phyloP scores from a whole-genome alignment of 2,329 filamentous ascomycete species.

The Aspergillus tubingensis region DNA sequence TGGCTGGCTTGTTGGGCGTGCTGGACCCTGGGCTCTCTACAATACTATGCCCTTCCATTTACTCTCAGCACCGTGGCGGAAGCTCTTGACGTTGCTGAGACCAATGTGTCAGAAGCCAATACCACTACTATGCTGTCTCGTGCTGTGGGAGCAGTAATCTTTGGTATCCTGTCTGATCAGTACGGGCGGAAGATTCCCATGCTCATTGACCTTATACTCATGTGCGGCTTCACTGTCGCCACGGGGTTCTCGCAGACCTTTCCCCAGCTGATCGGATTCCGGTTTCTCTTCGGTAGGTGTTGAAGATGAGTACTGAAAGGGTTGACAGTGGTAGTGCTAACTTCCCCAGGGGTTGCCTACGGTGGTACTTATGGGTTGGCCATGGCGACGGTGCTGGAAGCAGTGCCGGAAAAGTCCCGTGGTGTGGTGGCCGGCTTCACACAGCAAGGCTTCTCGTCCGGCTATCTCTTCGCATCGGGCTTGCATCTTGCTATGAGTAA shows the following conservation, averaged over 20 bases:
- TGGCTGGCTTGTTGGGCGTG: constrained; percentile 1
- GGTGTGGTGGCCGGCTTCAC: neutral
- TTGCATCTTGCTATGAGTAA: neutral
- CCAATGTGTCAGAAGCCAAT: neutral
- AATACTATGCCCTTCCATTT: neutral
- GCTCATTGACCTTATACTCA: neutral
- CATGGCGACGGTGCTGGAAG: neutral
- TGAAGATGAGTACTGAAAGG: too few species aligned
- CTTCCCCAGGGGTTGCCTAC: neutral
- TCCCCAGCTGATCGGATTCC: neutral
- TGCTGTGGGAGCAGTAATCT: neutral
- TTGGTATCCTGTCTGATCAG: neutral
- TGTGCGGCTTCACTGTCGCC: neutral
- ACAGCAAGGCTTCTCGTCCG: neutral
- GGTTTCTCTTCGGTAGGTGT: neutral
- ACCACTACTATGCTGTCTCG: neutral
- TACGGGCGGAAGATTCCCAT: constrained; percentile 3
- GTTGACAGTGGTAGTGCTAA: neutral
- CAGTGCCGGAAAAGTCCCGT: neutral
- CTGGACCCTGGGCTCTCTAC: neutral
- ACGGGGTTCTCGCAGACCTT: constrained; percentile 1
- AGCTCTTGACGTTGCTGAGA: neutral
- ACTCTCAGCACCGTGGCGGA: neutral
- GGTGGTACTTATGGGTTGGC: neutral
- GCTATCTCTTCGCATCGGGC: neutral